A percentile compares a stretch with the other conserved stretches of the same genome.
Conservation (phyloP, 2,329 filamentous ascomycete species). For the Macroventuria anomochaeta region DNA sequence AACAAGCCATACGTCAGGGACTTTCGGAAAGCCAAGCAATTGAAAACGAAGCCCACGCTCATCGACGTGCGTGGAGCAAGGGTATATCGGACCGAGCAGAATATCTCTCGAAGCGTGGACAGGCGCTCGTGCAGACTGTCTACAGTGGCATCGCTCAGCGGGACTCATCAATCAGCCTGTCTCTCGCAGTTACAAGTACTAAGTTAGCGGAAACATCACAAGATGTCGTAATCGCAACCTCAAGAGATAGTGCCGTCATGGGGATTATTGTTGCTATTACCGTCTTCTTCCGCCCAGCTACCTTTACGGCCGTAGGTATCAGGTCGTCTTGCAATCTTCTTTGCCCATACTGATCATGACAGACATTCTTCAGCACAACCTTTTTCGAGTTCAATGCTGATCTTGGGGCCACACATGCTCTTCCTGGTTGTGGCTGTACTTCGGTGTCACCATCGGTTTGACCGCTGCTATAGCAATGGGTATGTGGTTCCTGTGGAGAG, state of each 20-base stretch:
- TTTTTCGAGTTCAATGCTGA: not conserved
- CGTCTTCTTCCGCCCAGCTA: not conserved
- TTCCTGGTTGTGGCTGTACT: not conserved
- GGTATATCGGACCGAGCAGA: not conserved
- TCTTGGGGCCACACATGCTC: not conserved
- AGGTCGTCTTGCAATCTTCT: no score
- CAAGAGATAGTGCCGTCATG: not conserved
- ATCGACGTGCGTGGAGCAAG: not conserved
- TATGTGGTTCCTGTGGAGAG: not conserved
- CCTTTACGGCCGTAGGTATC: not conserved
- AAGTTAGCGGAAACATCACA: slow-evolving; percentile 5
- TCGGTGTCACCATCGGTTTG: not conserved
- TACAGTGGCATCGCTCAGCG: slow-evolving; percentile 32
- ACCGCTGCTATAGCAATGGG: not conserved
- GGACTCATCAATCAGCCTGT: slow-evolving; percentile 22
- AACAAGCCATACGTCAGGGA: no score
- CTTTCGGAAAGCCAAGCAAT: no score
- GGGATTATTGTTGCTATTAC: not conserved
- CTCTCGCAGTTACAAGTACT: slow-evolving; percentile 13
- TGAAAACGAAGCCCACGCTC: not conserved
- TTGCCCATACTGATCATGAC: no score
- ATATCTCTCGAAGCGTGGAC: slow-evolving; percentile 23
- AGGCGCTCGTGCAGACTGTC: slow-evolving; percentile 22
- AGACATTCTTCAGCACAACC: not conserved
- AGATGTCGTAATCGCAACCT: not conserved